These are phyloP conservation scores for Papilionanthe hybrid DNA, from an alignment of 116 monocot genomes.

Conservation along the genomic window DNA sequence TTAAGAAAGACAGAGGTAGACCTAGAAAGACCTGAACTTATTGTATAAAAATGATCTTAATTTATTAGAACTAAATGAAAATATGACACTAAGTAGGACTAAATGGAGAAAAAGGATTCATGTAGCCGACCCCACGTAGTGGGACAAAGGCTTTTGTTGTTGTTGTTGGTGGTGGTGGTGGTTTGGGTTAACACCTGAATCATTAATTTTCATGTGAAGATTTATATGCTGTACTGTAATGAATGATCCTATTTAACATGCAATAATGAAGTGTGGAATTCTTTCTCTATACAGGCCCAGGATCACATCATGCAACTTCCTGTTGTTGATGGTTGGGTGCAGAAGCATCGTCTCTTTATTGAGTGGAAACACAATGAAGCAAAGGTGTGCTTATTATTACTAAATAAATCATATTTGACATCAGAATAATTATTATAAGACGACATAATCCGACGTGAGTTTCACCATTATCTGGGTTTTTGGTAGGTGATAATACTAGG, in stretches of 20 bases:
- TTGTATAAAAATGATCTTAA: no score
- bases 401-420: not conserved
- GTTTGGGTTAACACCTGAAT: no score
- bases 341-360: conserved; percentile 67
- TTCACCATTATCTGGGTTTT: no score
- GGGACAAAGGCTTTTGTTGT: no score
- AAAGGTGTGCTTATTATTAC: conserved; percentile 37
- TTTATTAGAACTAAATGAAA: no score
- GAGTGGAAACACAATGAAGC: conserved; percentile 79
- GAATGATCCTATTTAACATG: not conserved
- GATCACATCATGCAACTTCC: conserved; percentile 52
- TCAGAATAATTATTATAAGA: not conserved
- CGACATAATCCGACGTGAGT: not conserved
- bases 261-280: not conserved
- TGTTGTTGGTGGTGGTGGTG: no score
- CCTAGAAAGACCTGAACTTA: no score
- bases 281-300: conserved; percentile 44
- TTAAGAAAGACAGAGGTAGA: no score
- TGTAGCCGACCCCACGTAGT: no score
- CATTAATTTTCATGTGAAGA: not conserved
- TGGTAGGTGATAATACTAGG: no score
- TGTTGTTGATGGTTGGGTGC: conserved; percentile 48
- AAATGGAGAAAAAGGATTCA: no score
- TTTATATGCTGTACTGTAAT: not conserved
- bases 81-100: no score